A percentile compares a stretch with the other conserved stretches of the same genome.
Conservation (phyloP, 768 basidiomycete species). For the Leccinum barrowsii region DNA sequence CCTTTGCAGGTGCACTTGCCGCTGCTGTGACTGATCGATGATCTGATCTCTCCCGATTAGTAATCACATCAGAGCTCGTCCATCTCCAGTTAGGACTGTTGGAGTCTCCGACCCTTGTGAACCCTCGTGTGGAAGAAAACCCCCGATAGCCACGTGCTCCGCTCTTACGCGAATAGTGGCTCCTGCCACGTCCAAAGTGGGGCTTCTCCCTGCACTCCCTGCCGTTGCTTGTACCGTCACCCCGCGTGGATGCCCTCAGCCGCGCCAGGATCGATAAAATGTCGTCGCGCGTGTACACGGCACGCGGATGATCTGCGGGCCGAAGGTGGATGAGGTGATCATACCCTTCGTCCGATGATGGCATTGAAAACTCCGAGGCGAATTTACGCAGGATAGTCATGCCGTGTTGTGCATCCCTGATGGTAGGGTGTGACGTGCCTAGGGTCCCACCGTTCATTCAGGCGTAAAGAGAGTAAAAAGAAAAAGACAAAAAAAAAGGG, state of each 20-base stretch:
- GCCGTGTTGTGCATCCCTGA: constrained; percentile 56
- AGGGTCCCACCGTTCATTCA: constrained; percentile 4
- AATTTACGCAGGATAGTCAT: constrained; percentile 64
- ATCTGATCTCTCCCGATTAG: constrained; percentile 17
- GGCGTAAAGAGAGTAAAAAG: not conserved
- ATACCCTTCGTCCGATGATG: constrained; percentile 59
- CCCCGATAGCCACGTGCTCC: constrained; percentile 23
- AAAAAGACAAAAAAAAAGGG: not conserved
- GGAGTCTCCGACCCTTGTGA: constrained; percentile 13
- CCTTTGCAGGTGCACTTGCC: constrained; percentile 15
- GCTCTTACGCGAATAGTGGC: constrained; percentile 3
- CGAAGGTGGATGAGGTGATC: constrained; percentile 48
- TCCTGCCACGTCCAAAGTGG: constrained; percentile 8
- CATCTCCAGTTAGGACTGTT: constrained; percentile 18
- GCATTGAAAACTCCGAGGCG: constrained; percentile 54
- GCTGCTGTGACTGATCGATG: constrained; percentile 11
- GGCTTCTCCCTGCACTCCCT: constrained; percentile 6
- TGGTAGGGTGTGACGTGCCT: constrained; percentile 79
- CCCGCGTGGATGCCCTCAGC: constrained; percentile 34
- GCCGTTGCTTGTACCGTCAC: constrained; percentile 8
- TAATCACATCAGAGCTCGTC: constrained; percentile 5
- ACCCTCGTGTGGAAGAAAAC: constrained; percentile 10
- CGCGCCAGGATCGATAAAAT: constrained; percentile 51
- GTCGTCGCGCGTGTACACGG: constrained; percentile 49
- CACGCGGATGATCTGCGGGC: constrained; percentile 36